Base-by-base conservation (phyloP, 495 filamentous ascomycete species). In the Sphaerosporella brunnea region DNA sequence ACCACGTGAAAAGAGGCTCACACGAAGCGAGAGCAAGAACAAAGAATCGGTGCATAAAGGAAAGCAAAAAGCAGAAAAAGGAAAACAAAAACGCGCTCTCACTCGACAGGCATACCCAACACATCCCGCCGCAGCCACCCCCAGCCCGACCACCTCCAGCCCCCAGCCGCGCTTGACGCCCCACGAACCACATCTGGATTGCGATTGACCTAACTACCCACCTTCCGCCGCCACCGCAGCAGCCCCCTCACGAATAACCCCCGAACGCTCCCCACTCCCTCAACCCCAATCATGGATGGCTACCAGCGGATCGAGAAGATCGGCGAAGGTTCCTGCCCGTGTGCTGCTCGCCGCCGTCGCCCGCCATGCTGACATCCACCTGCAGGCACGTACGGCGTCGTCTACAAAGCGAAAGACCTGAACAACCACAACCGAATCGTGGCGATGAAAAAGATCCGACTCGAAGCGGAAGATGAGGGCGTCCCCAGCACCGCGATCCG, bases 231-330 rank as follows among this genome's bases (percentile, higher is more conserved):
- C 28, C 28, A 7, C 13, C 7, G 13, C 28, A 32, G 13, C 7
- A 32, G 28, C 28, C 13, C 13, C 28, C 28, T 32, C 28, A 5
- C 28, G 5, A 7, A 32, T 7, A 32, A 32, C 28, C 28, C 5
- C 28, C 28, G 13, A n/a, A 32, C 28, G 28, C 28, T 32, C 28
- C 28, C 28, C 28, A 32, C 28, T 16, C 10, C 37, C n/a, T 16
- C 20, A 40, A 24, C 13, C 40, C 8, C 21, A 24, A 43, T 18
- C 40, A 99, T 99, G 90, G 90, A 99, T 63, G 94, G 95, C 64
- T 99, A 99, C 65, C 86, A 96, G 70, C 95, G 95, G 69, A 80
- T 99, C 49, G 90, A 99, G 71, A 99, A 99, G 69, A 92, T 99
- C 65, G 90, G 90, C 57, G 90, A 99, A 73, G 90, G 90, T 94